Conservation (phyloP, 2,329 filamentous ascomycete genomes). For the Ophiostoma sp. region DNA sequence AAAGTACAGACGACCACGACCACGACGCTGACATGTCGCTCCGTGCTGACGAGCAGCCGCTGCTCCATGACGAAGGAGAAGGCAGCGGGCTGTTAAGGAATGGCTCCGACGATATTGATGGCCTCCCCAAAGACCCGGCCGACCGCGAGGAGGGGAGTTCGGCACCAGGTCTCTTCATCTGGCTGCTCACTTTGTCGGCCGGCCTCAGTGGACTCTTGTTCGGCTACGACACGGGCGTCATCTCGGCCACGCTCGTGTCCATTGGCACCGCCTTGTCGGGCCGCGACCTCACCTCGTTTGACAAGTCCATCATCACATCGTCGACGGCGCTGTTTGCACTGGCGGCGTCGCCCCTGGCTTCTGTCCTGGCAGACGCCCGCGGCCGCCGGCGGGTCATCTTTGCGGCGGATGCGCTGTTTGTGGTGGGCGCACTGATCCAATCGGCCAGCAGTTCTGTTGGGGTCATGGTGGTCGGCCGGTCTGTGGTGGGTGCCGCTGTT, state of each 20-base stretch:
- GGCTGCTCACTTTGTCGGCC: constrained; percentile 63
- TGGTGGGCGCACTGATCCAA: constrained; percentile 66
- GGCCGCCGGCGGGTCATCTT: constrained; percentile 65
- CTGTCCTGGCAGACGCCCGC: constrained; percentile 61
- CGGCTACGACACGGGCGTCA: constrained; percentile 69
- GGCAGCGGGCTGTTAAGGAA: background rate
- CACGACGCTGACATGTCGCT: background rate
- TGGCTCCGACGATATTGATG: background rate
- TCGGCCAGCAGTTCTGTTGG: constrained; percentile 58
- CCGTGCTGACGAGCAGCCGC: constrained; percentile 28
- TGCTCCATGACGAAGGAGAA: constrained; percentile 21
- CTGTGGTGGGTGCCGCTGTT: constrained; percentile 70
- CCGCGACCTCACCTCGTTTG: constrained; percentile 58
- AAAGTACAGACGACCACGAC: background rate
- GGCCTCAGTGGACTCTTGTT: constrained; percentile 68
- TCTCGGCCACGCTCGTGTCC: constrained; percentile 67
- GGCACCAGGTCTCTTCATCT: constrained; percentile 55
- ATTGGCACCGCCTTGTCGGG: constrained; percentile 60
- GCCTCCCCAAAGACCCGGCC: background rate
- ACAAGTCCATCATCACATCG: constrained; percentile 72
- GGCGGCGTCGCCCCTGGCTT: constrained; percentile 62
- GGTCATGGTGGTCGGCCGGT: constrained; percentile 66
- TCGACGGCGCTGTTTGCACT: constrained; percentile 67
- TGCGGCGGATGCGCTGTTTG: constrained; percentile 65
- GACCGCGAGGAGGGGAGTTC: constrained; percentile 17